Evolutionary conservation across 305 asterid genomes (phyloP).

Genomic region (Coffea humblotiana): DNA sequence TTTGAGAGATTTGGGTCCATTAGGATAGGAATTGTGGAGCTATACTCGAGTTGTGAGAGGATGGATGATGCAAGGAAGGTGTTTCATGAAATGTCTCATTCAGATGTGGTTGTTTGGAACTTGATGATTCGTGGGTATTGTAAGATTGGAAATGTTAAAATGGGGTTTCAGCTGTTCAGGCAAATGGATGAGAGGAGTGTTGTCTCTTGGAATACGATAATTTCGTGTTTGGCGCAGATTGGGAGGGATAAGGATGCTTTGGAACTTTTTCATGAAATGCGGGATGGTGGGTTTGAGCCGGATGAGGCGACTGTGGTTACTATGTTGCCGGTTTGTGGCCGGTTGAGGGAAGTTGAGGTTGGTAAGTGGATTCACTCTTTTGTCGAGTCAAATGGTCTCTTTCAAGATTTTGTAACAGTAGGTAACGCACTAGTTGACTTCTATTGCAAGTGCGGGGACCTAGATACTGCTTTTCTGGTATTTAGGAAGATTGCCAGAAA

Average conservation of each 20-base stretch:
- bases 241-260: conserved; percentile 50
- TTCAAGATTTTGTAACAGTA: conserved; percentile 39
- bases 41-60: conserved; percentile 38
- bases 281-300: conserved; percentile 39
- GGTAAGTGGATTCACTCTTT: conserved; percentile 54
- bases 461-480: conserved; percentile 37
- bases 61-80: conserved; percentile 46
- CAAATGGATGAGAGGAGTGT: conserved; percentile 48
- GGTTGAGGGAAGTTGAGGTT: conserved; percentile 44
- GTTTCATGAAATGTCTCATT: conserved; percentile 60
- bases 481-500: conserved; percentile 45
- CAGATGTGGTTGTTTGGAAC: conserved; percentile 64
- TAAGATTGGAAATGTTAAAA: conserved; percentile 40
- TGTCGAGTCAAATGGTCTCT: conserved; percentile 45
- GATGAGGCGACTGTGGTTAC: conserved; percentile 62
- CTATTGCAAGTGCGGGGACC: conserved; percentile 55
- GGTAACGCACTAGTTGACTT: conserved; percentile 61
- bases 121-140: conserved; percentile 66
- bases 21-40: conserved; percentile 48
- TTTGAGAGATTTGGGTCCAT: conserved; percentile 41
- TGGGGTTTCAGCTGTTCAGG: conserved; percentile 47
- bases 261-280: conserved; percentile 45
- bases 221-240: conserved; percentile 46
- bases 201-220: conserved; percentile 65
- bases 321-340: conserved; percentile 51